Percentiles rank a stretch among this genome's conserved stretches.
phyloP scores from a whole-genome alignment of 305 asterid species.

The Fraxinus greggii region DNA sequence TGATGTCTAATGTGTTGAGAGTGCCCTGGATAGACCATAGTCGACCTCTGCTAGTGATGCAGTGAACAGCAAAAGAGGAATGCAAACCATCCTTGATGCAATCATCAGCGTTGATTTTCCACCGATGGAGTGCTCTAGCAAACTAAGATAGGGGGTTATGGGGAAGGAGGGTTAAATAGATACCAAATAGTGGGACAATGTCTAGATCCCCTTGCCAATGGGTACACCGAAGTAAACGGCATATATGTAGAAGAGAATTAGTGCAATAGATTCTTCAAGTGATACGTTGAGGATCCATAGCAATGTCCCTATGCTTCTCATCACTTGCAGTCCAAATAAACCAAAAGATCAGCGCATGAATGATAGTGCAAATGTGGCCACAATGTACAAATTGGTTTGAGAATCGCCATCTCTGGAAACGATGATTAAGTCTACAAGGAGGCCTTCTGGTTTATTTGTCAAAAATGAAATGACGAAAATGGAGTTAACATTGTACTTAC shows the following conservation, averaged over 20 bases:
- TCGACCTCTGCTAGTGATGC: not conserved
- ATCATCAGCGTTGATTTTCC: not conserved
- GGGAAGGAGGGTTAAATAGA: not conserved
- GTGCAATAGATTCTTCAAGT: not conserved
- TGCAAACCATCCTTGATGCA: not conserved
- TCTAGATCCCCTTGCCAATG: not conserved
- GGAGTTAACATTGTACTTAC: not conserved
- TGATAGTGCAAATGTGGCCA: not conserved
- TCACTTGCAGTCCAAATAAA: not conserved
- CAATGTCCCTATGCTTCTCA: not conserved
- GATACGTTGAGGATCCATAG: not conserved
- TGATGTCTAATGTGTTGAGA: not conserved
- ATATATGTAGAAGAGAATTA: not conserved
- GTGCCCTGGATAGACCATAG: not conserved
- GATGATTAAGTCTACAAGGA: not conserved
- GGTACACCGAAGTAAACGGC: not conserved
- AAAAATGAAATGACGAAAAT: not conserved
- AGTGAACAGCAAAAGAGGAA: not conserved
- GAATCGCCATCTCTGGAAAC: not conserved
- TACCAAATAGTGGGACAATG: not conserved
- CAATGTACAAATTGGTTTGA: not conserved
- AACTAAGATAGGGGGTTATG: not conserved
- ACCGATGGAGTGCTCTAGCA: not conserved
- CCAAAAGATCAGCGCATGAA: not conserved
- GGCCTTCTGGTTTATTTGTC: not conserved